Percentiles rank a stretch among this genome's conserved stretches.
Conservation (phyloP, 2,329 filamentous ascomycete genomes). For the Paecilomyces formosus region DNA sequence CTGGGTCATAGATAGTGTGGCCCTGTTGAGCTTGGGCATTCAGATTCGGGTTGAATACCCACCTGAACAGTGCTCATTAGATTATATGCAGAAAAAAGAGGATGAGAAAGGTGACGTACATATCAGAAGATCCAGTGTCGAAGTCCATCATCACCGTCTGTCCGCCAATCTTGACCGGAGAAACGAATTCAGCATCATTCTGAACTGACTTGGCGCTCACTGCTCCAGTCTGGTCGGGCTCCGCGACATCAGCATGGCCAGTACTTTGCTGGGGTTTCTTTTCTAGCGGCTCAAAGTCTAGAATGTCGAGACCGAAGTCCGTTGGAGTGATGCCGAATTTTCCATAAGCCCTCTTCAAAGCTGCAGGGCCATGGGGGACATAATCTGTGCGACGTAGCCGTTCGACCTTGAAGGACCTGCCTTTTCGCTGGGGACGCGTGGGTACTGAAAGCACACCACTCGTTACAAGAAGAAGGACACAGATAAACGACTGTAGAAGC, state of each 20-base stretch:
- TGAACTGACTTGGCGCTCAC: constrained; percentile 59
- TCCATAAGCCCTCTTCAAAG: constrained; percentile 58
- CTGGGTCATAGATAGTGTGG: constrained; percentile 51
- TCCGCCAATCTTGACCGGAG: constrained; percentile 61
- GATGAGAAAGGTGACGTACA: constrained; percentile 40
- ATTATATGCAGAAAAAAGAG: background rate
- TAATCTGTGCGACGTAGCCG: constrained; percentile 51
- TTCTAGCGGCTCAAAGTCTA: constrained; percentile 26
- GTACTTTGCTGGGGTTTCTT: constrained; percentile 13
- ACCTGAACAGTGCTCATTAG: constrained; percentile 34
- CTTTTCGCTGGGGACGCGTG: constrained; percentile 16
- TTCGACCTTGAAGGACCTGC: constrained; percentile 54
- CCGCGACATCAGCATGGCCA: constrained; percentile 16
- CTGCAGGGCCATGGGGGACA: constrained; percentile 51
- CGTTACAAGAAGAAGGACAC: constrained; percentile 21
- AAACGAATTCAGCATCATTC: constrained; percentile 63
- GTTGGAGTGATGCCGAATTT: constrained; percentile 56
- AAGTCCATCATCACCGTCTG: constrained; percentile 64
- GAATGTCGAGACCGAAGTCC: constrained; percentile 31
- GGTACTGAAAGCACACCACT: constrained; percentile 27
- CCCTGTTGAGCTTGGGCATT: constrained; percentile 35
- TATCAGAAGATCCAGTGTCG: constrained; percentile 68
- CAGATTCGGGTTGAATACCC: constrained; percentile 62
- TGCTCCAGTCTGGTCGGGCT: constrained; percentile 40
- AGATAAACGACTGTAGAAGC: constrained; percentile 18